These are phyloP conservation scores for Deinandra increscens DNA, from an alignment of 129 eudicot species.

Conservation along the genomic window DNA sequence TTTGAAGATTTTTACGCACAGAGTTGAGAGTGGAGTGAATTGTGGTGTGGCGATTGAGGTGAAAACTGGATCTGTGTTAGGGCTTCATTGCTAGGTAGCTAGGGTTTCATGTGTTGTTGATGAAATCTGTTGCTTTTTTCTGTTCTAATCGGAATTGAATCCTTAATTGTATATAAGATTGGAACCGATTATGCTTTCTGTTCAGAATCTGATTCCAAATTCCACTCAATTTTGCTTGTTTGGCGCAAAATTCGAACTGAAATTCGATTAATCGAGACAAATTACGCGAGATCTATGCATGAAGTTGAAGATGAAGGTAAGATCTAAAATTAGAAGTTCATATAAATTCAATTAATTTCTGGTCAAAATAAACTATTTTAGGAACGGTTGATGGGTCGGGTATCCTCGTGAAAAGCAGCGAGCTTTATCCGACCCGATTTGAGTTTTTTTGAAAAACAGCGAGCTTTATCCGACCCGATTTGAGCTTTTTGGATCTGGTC, in stretches of 20 bases:
- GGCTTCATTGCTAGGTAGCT: conserved; percentile 69
- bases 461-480: background rate
- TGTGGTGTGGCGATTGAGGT: conserved; percentile 78
- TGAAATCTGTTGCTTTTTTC: background rate
- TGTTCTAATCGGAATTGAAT: background rate
- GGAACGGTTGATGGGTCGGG: background rate
- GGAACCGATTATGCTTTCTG: background rate
- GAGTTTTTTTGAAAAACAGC: background rate
- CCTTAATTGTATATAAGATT: conserved; percentile 35
- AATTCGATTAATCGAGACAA: conserved; percentile 11
- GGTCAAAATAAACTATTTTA: background rate
- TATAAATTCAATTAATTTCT: background rate
- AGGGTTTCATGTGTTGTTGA: conserved; percentile 2
- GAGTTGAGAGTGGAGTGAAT: conserved; percentile 65
- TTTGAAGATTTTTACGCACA: conserved; percentile 74
- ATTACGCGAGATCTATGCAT: too few relatives aligned
- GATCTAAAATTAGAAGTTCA: background rate
- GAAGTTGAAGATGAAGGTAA: conserved; percentile 6
- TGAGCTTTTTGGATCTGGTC: background rate
- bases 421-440: background rate
- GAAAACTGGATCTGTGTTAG: conserved; percentile 68
- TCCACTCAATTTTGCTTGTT: conserved; percentile 11
- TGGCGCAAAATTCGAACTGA: background rate
- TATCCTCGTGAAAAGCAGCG: background rate
- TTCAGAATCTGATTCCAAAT: conserved; percentile 10